phyloP scores from a whole-genome alignment of 805 yeast species.

The Metschnikowia matae region DNA sequence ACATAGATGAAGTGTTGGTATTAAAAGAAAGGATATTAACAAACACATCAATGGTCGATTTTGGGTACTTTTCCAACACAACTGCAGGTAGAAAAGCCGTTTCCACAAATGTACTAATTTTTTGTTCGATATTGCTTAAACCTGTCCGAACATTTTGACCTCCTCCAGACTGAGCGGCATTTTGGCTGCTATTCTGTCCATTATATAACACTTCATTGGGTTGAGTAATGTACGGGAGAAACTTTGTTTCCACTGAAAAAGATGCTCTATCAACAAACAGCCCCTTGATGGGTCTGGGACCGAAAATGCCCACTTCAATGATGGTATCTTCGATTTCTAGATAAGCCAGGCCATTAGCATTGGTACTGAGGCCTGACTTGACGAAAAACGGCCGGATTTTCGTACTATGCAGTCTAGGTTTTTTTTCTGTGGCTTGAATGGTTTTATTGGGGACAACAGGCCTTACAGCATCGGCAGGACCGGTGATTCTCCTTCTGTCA shows the following conservation, averaged over 20 bases:
- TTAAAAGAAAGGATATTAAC: conserved; percentile 57
- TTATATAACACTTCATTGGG: conserved; percentile 32
- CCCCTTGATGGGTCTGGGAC: conserved; percentile 83
- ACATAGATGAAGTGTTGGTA: conserved; percentile 23
- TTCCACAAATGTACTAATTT: conserved; percentile 49
- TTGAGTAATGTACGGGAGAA: conserved; percentile 47
- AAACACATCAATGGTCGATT: conserved; percentile 79
- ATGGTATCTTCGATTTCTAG: conserved; percentile 62
- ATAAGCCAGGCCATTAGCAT: conserved; percentile 80
- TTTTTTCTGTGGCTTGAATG: not conserved
- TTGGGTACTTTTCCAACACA: conserved; percentile 73
- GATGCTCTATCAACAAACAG: conserved; percentile 65
- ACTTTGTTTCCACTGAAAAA: conserved; percentile 55
- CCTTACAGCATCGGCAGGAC: conserved; percentile 63
- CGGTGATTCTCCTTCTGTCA: conserved; percentile 84
- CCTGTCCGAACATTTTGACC: conserved; percentile 26
- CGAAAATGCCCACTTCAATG: conserved; percentile 70
- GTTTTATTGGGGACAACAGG: conserved; percentile 19
- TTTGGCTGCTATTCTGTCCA: conserved; percentile 1
- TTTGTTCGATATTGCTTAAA: conserved; percentile 39
- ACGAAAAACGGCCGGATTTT: conserved; percentile 42
- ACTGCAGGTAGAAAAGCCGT: conserved; percentile 51
- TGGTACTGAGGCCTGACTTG: conserved; percentile 60
- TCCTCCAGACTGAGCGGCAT: conserved; percentile 19
- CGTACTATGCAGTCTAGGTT: not conserved